These are phyloP conservation scores for Auxenochlorella protothecoides DNA, from an alignment of 139 green algal genomes.

Conservation along the genomic window DNA sequence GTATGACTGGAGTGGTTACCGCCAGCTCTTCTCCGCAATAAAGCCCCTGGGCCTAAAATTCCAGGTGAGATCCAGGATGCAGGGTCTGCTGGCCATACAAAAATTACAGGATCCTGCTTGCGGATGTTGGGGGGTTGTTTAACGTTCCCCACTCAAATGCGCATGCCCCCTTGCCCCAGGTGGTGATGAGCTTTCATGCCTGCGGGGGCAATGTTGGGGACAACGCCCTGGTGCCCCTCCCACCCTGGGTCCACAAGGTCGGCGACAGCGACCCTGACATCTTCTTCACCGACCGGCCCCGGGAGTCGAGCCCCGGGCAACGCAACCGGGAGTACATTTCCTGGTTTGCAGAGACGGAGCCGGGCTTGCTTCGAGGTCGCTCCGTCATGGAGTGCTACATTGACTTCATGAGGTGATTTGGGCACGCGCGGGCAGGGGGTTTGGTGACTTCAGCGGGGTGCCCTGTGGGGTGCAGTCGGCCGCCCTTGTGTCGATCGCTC, in stretches of 20 bases:
- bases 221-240: slow-evolving; percentile 64
- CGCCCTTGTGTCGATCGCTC: too few species aligned
- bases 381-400: slow-evolving; percentile 67
- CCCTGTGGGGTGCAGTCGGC: too few species aligned
- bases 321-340: slow-evolving; percentile 75
- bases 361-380: slow-evolving; percentile 41
- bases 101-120: too few species aligned
- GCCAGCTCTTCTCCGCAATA: slow-evolving; percentile 65
- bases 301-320: slow-evolving; percentile 26
- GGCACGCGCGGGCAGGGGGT: too few species aligned
- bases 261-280: slow-evolving; percentile 71
- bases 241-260: slow-evolving; percentile 72
- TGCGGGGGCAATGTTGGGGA: slow-evolving; percentile 92
- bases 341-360: slow-evolving; percentile 69
- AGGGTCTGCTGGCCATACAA: too few species aligned
- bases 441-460: too few species aligned
- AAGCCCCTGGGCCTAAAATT: slow-evolving; percentile 61
- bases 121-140: too few species aligned
- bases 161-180: slow-evolving; percentile 30
- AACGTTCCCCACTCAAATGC: too few species aligned
- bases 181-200: slow-evolving; percentile 86
- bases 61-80: slow-evolving; percentile 41
- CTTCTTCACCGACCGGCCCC: slow-evolving; percentile 72
- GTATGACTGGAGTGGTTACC: slow-evolving; percentile 80
- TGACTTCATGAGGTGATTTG: slow-evolving; percentile 63